A percentile compares a stretch with the other conserved stretches of the same genome.
phyloP scores from a whole-genome alignment of 306 rosid species.

The Albizia julibrissin region DNA sequence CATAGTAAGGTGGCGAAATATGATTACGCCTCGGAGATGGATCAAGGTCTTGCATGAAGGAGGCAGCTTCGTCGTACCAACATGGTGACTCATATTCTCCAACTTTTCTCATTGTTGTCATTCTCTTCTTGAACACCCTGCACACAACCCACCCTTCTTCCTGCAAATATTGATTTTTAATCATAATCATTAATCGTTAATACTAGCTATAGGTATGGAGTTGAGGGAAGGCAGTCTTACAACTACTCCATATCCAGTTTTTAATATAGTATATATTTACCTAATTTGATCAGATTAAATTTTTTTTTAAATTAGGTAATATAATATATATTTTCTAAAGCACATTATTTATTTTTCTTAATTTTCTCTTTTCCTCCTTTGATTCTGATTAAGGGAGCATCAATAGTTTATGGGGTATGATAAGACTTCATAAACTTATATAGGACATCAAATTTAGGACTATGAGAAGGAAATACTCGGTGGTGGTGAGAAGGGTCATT shows the following conservation, averaged over 20 bases:
- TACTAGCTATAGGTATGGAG: not conserved
- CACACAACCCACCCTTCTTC: conserved; percentile 95
- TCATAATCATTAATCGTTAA: not conserved
- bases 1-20: conserved; percentile 43
- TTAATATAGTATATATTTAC: too few relatives aligned
- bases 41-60: conserved; percentile 71
- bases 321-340: too few relatives aligned
- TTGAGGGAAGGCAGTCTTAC: not conserved
- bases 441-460: not conserved
- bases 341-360: too few relatives aligned
- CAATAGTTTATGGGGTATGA: too few relatives aligned
- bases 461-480: not conserved
- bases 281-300: too few relatives aligned
- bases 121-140: conserved; percentile 75
- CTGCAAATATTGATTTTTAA: conserved; percentile 24
- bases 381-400: too few relatives aligned
- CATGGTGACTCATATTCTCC: conserved; percentile 76
- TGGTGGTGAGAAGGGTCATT: not conserved
- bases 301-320: too few relatives aligned
- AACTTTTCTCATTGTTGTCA: conserved; percentile 56
- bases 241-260: too few relatives aligned
- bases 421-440: too few relatives aligned
- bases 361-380: too few relatives aligned
- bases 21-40: conserved; percentile 45
- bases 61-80: conserved; percentile 72